Base-by-base conservation (phyloP, 495 filamentous ascomycete species). In the Barbatosphaeria neglecta region DNA sequence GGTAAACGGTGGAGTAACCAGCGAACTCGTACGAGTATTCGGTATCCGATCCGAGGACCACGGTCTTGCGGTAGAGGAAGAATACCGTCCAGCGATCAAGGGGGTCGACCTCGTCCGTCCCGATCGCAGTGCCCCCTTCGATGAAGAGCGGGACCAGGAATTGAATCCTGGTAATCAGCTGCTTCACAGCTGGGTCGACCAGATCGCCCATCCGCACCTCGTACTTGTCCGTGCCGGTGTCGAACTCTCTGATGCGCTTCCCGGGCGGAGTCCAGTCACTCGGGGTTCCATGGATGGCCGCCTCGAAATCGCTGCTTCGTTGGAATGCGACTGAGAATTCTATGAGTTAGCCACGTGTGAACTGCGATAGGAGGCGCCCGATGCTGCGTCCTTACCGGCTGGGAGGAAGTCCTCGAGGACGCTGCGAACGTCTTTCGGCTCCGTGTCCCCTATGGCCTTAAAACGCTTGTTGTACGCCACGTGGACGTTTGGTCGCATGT, bases 1-100 rank as follows among this genome's bases (percentile, higher is more conserved):
- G 80, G 62, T 96, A 95, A 24, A 86, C 80, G 10, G 90, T 96
- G 19, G 81, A 79, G 66, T 92, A 95, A 47, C 90, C 90, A 39
- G 83, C 81, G 47, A 95, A 81, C 0, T 78, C 74, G 59, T 93
- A 94, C 9, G 71, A 65, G 11, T 72, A 74, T 23, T 64, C 66
- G 11, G 63, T 63, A 23, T 71, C 60, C 3, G 66, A 64, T n/a
- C 66, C 56, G 9, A 73, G 59, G 11, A 45, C 43, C 7, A 60
- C 50, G n/a, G 74, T 63, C 59, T 80, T 84, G 53, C 83, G 76
- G 59, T 95, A 94, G 3, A 75, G 63, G 49, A 95, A 86, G 64
- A 83, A 97, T 17, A 95, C 71, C 0, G 83, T 87, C 92, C 92
- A 99, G 59, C 89, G 77, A 46, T 93, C 87, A 2, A 24, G 9